Conservation (phyloP, 257 asterid species). For the Nemophila menziesii region DNA sequence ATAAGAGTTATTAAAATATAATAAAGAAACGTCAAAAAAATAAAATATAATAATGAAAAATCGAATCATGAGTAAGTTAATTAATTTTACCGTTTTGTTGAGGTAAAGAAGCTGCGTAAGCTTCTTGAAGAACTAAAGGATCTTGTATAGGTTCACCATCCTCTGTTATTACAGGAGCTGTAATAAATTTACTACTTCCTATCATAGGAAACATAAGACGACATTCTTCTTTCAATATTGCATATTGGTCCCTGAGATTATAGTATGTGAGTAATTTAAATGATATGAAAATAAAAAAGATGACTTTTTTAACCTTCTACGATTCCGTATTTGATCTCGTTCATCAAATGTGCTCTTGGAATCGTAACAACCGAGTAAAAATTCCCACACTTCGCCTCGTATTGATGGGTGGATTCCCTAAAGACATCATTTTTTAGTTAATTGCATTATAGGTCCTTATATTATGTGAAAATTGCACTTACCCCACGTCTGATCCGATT, state of each 20-base stretch:
- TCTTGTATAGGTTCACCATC: slow-evolving; percentile 74
- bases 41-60: slow-evolving; percentile 2
- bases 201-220: slow-evolving; percentile 71
- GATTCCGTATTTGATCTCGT: slow-evolving; percentile 56
- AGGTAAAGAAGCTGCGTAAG: slow-evolving; percentile 15
- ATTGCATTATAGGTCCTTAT: slow-evolving; percentile 2
- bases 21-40: not conserved
- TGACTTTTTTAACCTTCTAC: slow-evolving; percentile 44
- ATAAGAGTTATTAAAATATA: not conserved
- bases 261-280: not conserved
- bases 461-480: slow-evolving; percentile 22
- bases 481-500: slow-evolving; percentile 81
- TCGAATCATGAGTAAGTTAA: too few species aligned
- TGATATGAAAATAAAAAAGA: not conserved
- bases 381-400: slow-evolving; percentile 99
- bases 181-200: slow-evolving; percentile 77
- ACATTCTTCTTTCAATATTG: slow-evolving; percentile 67
- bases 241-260: slow-evolving; percentile 59
- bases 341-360: slow-evolving; percentile 81
- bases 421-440: slow-evolving; percentile 3
- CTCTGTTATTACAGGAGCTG: slow-evolving; percentile 87
- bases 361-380: slow-evolving; percentile 82
- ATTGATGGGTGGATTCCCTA: slow-evolving; percentile 96
- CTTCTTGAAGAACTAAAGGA: slow-evolving; percentile 79
- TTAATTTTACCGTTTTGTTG: slow-evolving; percentile 18